Evolutionary conservation across 2,329 filamentous ascomycete species (phyloP).

Genomic region (Stagonosporopsis tanaceti): DNA sequence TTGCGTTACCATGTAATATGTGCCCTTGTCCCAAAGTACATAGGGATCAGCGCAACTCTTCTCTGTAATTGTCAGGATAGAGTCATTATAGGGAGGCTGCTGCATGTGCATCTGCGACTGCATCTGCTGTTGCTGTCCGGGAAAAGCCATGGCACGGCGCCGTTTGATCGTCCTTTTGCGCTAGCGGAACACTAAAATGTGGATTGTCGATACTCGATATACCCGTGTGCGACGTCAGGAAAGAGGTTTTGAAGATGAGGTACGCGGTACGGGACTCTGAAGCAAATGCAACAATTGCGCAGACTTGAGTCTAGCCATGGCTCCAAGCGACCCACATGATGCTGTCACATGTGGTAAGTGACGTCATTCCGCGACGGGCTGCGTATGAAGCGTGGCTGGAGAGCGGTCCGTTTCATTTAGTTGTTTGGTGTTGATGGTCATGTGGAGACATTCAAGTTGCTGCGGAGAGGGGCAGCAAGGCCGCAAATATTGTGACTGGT

Average conservation of each 20-base stretch:
- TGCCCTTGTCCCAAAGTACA: slow-evolving; percentile 52
- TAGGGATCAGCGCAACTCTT: slow-evolving; percentile 55
- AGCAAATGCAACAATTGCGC: not conserved
- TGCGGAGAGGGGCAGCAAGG: not conserved
- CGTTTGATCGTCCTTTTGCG: not conserved
- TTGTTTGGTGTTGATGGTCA: slow-evolving; percentile 15
- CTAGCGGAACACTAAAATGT: not conserved
- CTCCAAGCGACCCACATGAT: slow-evolving; percentile 15
- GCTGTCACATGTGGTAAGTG: slow-evolving; percentile 20
- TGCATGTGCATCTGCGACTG: slow-evolving; percentile 30
- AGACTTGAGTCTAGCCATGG: slow-evolving; percentile 3
- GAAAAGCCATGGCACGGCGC: slow-evolving; percentile 22
- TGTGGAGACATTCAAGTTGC: slow-evolving; percentile 12
- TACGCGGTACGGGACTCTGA: not conserved
- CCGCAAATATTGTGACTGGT: not conserved
- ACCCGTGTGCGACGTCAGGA: not conserved
- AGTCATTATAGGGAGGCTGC: slow-evolving; percentile 46
- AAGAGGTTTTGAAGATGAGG: not conserved
- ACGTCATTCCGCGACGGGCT: slow-evolving; percentile 15
- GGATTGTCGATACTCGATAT: not conserved
- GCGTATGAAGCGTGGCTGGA: not conserved
- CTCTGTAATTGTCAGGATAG: slow-evolving; percentile 54
- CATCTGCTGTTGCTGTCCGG: slow-evolving; percentile 16
- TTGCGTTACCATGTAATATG: slow-evolving; percentile 53
- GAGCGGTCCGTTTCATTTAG: slow-evolving; percentile 7